phyloP scores from a whole-genome alignment of 2,329 filamentous ascomycete genomes.

The Nigrospora oryzae region DNA sequence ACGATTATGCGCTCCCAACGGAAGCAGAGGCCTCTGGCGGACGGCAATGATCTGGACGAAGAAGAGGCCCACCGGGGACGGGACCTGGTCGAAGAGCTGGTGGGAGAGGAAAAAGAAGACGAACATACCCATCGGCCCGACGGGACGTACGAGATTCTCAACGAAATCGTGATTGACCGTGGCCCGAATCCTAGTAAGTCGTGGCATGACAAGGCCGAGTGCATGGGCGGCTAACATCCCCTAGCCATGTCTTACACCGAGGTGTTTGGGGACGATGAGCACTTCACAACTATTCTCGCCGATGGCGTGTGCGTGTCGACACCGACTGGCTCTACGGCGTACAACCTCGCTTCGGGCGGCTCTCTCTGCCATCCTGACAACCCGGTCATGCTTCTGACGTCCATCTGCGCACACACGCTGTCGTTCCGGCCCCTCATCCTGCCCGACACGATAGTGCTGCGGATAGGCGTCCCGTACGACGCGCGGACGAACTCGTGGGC shows the following conservation, averaged over 20 bases:
- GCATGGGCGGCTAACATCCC: not conserved
- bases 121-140: slow-evolving; percentile 79
- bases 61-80: slow-evolving; percentile 33
- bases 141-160: slow-evolving; percentile 81
- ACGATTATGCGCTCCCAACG: slow-evolving; percentile 78
- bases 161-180: slow-evolving; percentile 92
- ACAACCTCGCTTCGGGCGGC: slow-evolving; percentile 92
- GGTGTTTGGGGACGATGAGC: slow-evolving; percentile 88
- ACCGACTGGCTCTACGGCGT: slow-evolving; percentile 89
- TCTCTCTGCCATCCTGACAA: slow-evolving; percentile 94
- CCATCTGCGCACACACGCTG: slow-evolving; percentile 90
- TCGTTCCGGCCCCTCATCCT: slow-evolving; percentile 95
- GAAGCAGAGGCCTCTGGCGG: slow-evolving; percentile 22
- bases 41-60: slow-evolving; percentile 15
- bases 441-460: slow-evolving; percentile 89
- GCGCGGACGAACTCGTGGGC: slow-evolving; percentile 87
- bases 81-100: slow-evolving; percentile 81
- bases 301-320: slow-evolving; percentile 92
- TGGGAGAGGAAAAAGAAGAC: slow-evolving; percentile 78
- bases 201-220: not conserved
- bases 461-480: slow-evolving; percentile 90
- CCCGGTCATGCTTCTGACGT: slow-evolving; percentile 87
- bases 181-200: slow-evolving; percentile 82
- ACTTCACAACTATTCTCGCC: slow-evolving; percentile 88
- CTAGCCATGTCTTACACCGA: slow-evolving; percentile 85